Conservation (phyloP, 1,139 yeast species). For the Meyerozyma guilliermondii region DNA sequence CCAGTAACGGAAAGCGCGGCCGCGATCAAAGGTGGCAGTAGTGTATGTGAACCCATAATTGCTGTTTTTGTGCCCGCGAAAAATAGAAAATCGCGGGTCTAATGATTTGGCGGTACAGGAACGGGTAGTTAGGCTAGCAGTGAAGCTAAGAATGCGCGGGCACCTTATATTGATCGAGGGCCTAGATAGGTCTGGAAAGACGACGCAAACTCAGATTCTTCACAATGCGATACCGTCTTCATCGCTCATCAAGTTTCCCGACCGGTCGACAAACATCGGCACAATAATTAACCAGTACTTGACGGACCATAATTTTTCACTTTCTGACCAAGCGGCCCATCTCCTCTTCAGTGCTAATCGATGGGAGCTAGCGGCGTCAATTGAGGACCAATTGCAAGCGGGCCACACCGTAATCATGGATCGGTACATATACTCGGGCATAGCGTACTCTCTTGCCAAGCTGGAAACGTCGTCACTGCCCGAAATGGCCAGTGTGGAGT, state of each 20-base stretch:
- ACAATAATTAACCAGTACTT: slow-evolving; percentile 70
- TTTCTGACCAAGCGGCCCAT: slow-evolving; percentile 79
- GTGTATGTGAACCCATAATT: neutral
- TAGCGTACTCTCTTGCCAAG: slow-evolving; percentile 91
- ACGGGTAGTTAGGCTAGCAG: neutral
- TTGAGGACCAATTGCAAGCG: slow-evolving; percentile 37
- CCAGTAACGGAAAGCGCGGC: neutral
- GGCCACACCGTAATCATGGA: slow-evolving; percentile 72
- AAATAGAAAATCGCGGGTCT: no score
- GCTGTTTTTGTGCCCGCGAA: neutral
- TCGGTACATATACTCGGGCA: slow-evolving; percentile 87
- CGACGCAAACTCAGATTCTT: slow-evolving; percentile 70
- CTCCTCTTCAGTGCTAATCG: slow-evolving; percentile 88
- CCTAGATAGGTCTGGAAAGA: slow-evolving; percentile 89
- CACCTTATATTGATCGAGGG: slow-evolving; percentile 83
- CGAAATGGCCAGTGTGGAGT: slow-evolving; percentile 46
- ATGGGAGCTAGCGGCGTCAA: slow-evolving; percentile 71
- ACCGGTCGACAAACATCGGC: slow-evolving; percentile 80
- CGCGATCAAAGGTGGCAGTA: neutral
- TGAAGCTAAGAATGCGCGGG: slow-evolving; percentile 54
- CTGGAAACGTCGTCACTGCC: slow-evolving; percentile 23
- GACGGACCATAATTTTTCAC: slow-evolving; percentile 38
- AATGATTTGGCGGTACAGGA: neutral
- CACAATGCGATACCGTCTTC: slow-evolving; percentile 17
- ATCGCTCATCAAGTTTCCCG: slow-evolving; percentile 73